These are phyloP conservation scores for Monosporascus sp. DNA, from an alignment of 2,329 filamentous ascomycete species.

Conservation along the genomic window DNA sequence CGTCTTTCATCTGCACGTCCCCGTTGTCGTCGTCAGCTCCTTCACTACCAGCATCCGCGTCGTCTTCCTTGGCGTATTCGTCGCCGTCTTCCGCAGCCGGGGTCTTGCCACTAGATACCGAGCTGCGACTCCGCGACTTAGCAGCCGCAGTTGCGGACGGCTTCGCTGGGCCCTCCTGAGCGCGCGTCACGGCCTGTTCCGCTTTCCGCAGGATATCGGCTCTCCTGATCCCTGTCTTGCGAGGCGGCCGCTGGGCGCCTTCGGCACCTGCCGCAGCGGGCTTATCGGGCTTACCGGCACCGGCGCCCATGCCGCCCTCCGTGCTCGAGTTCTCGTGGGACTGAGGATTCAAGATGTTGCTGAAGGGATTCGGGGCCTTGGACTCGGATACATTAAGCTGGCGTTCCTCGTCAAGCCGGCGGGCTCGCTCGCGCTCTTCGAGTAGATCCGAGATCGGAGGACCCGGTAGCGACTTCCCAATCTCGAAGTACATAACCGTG, in stretches of 20 bases:
- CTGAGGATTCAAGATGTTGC: slow-evolving; percentile 36
- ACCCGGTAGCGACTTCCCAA: slow-evolving; percentile 55
- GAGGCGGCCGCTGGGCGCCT: slow-evolving; percentile 35
- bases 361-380: slow-evolving; percentile 32
- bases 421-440: slow-evolving; percentile 38
- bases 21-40: slow-evolving; percentile 32
- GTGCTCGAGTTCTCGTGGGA: slow-evolving; percentile 33
- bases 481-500: slow-evolving; percentile 64
- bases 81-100: slow-evolving; percentile 27
- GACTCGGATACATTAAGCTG: slow-evolving; percentile 26
- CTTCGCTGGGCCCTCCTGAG: slow-evolving; percentile 41
- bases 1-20: slow-evolving; percentile 9
- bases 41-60: slow-evolving; percentile 10
- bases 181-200: slow-evolving; percentile 50
- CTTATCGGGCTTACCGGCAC: slow-evolving; percentile 1
- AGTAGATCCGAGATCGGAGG: slow-evolving; percentile 41
- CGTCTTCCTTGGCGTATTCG: slow-evolving; percentile 16
- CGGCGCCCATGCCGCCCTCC: slow-evolving; percentile 23
- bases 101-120: slow-evolving; percentile 45
- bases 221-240: slow-evolving; percentile 42
- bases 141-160: slow-evolving; percentile 17
- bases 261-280: slow-evolving; percentile 28
- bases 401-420: slow-evolving; percentile 25
- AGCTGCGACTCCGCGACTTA: slow-evolving; percentile 47
- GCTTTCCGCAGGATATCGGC: slow-evolving; percentile 57